Evolutionary conservation across 306 rosid species (phyloP).

Genomic region (Cucumis hystrix): DNA sequence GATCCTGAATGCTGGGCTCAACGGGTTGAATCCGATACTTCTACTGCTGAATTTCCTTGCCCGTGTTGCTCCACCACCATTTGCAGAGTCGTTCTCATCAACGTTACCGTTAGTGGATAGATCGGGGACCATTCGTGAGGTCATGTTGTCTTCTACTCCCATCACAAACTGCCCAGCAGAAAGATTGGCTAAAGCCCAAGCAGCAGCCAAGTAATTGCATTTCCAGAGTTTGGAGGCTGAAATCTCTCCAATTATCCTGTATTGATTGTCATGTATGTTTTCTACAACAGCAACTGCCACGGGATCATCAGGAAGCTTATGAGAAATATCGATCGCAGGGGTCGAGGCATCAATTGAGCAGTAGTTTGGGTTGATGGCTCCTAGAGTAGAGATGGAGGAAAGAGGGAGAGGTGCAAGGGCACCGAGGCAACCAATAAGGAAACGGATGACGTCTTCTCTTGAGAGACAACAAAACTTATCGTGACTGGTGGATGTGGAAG

Average conservation of each 20-base stretch:
- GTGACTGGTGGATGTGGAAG: slow-evolving; percentile 15
- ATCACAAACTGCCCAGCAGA: slow-evolving; percentile 90
- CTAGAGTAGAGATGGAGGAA: slow-evolving; percentile 63
- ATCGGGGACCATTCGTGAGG: slow-evolving; percentile 28
- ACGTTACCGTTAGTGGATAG: slow-evolving; percentile 17
- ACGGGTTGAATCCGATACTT: slow-evolving; percentile 63
- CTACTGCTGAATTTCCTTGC: slow-evolving; percentile 65
- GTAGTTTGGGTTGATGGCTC: slow-evolving; percentile 64
- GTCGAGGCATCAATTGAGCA: slow-evolving; percentile 46
- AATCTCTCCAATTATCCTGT: slow-evolving; percentile 82
- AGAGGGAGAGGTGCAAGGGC: slow-evolving; percentile 96
- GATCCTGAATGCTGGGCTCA: slow-evolving; percentile 38
- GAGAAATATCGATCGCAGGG: slow-evolving; percentile 51
- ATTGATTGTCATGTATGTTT: slow-evolving; percentile 24
- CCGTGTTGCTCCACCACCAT: slow-evolving; percentile 31
- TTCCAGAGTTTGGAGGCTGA: slow-evolving; percentile 89
- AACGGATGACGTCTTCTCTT: slow-evolving; percentile 93
- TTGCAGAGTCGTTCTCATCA: slow-evolving; percentile 22
- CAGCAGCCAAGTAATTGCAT: slow-evolving; percentile 77
- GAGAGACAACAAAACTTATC: slow-evolving; percentile 85
- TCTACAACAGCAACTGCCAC: slow-evolving; percentile 75
- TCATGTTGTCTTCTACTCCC: slow-evolving; percentile 86
- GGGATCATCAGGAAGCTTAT: slow-evolving; percentile 58
- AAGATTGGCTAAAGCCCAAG: slow-evolving; percentile 88
- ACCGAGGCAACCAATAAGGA: slow-evolving; percentile 89